Evolutionary conservation across 225 moss, liverwort and hornwort genomes (phyloP).

Genomic region (Pleurozium schreberi): DNA sequence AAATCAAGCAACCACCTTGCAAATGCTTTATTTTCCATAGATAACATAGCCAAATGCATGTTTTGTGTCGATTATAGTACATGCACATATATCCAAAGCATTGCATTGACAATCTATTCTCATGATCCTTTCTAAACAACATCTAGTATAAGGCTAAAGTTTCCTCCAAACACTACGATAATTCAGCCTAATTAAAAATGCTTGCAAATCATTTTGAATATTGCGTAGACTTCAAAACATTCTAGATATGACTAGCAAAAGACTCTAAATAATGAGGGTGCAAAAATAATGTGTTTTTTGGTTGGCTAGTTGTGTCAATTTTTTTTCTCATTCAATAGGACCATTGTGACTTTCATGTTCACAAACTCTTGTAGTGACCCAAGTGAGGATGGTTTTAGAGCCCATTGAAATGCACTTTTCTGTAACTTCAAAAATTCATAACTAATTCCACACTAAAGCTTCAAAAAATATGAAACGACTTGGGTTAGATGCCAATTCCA

Average conservation of each 20-base stretch:
- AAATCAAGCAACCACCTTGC: not conserved
- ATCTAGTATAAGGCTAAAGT: not conserved
- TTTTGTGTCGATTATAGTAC: not conserved
- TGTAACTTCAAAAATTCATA: no score
- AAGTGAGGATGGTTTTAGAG: fast-evolving
- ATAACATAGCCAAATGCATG: not conserved
- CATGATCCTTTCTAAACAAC: fast-evolving
- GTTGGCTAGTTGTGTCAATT: not conserved
- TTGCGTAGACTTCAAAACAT: not conserved
- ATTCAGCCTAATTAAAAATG: fast-evolving
- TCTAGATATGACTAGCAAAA: fast-evolving
- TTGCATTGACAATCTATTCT: not conserved
- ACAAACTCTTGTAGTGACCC: no score
- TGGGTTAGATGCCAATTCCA: no score
- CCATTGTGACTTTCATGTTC: not conserved
- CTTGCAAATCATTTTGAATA: not conserved
- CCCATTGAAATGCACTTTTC: fast-evolving
- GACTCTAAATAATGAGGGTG: fast-evolving
- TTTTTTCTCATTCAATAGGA: not conserved
- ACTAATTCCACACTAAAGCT: no score
- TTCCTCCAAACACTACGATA: fast-evolving
- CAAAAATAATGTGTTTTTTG: not conserved
- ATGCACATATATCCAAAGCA: not conserved
- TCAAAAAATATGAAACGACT: no score
- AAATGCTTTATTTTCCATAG: not conserved